phyloP scores from a whole-genome alignment of 108 stramenopile genomes.

The Chaetoceros tenuissimus region DNA sequence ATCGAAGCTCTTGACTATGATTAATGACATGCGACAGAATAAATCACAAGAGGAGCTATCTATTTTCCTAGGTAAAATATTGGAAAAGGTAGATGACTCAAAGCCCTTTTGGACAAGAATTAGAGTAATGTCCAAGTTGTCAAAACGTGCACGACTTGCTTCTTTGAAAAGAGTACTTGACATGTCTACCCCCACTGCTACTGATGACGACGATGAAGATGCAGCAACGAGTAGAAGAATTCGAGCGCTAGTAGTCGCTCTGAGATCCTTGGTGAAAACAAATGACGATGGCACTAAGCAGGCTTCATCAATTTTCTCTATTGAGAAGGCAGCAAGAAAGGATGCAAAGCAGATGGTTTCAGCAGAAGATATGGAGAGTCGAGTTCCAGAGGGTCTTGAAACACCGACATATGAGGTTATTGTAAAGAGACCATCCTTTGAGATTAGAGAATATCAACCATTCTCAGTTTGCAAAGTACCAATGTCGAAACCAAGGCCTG shows the following conservation, averaged over 20 bases:
- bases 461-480: conserved; percentile 68
- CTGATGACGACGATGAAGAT: conserved; percentile 10
- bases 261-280: conserved; percentile 22
- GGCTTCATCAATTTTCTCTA: background rate
- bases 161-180: conserved; percentile 37
- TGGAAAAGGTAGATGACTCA: background rate
- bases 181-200: conserved; percentile 27
- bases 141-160: conserved; percentile 34
- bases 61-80: background rate
- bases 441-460: conserved; percentile 73
- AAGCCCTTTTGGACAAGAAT: conserved; percentile 31
- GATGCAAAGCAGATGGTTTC: conserved; percentile 9
- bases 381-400: conserved; percentile 64
- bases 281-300: conserved; percentile 1
- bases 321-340: background rate
- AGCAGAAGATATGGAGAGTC: conserved; percentile 24
- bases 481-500: conserved; percentile 42
- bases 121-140: conserved; percentile 25
- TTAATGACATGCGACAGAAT: background rate
- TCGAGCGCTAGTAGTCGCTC: conserved; percentile 33
- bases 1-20: background rate
- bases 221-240: conserved; percentile 20
- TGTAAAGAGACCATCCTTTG: conserved; percentile 18
- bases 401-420: conserved; percentile 72
- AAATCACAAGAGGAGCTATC: background rate